Base-by-base conservation (phyloP, 2,329 filamentous ascomycete genomes). In the Fusarium sp. region DNA sequence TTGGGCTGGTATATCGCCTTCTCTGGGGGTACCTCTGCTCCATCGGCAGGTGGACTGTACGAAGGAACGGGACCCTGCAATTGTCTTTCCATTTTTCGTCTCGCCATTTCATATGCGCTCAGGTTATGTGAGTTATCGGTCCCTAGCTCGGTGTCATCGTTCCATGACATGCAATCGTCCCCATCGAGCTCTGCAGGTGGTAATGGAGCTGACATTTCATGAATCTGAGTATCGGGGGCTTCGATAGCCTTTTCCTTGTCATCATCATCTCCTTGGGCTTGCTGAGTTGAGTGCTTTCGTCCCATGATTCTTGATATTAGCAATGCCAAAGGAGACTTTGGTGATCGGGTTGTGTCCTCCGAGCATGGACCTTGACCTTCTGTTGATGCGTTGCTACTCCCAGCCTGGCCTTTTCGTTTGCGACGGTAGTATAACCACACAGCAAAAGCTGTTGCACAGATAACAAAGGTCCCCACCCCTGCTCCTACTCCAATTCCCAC, bases 171-270 rank as follows among this genome's bases (percentile, higher is more conserved):
- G 12, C 76, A 78, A 49, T 83, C 79, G 13, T 77, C 79, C 57
- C 80, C 83, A 45, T 87, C 84, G 44, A 88, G 78, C 72, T 88
- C 87, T 7, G 81, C 83, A 0, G 85, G 85, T 4, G 79, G 77
- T 1, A 79, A 67, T 0, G 82, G 82, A 7, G 80, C 85, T 3
- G 86, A 81, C 73, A 88, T 74, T 70, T 88, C 86, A 61, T 86
- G 87, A 5, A 86, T 82, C 65, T 86, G 83, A 41, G 85, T 83
- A 52, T 82, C 81, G 3, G 80, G 72, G 47, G 81, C 76, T 74
- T 82, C 72, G 22, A 69, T 66, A 45, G 79, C 75, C 45, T 78
- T 69, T 59, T 76, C 68, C 51, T 72, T 47, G 14, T 45, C 41
- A 37, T 75, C 69, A 34, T 76, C 37, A 10, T 29, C 74, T 25